Base-by-base conservation (phyloP, 495 filamentous ascomycete species). In the Chaetomium cochliodes region DNA sequence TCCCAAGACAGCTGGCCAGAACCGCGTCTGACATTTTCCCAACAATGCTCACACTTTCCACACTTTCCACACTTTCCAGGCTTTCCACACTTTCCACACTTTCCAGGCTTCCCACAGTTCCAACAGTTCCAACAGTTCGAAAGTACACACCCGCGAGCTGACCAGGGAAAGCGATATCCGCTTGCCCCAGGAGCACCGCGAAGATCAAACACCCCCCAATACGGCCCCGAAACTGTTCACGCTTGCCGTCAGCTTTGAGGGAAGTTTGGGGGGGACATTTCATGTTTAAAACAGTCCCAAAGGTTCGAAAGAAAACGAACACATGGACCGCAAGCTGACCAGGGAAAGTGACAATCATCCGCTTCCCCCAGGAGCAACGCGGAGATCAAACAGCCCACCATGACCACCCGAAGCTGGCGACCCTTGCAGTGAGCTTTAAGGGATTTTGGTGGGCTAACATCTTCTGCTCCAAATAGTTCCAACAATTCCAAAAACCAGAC, bases 321-420 rank as follows among this genome's bases (percentile, higher is more conserved):
- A 30, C 28, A 11, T 11, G 4, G 22, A 9, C 11, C 23, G 22
- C 50, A 12, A 52, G 41, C 13, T 18, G 15, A 44, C 41, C 41
- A 44, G 41, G 41, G 41, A 1, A 44, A 44, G 13, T 23, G 47
- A 22, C 41, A 9, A 16, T 44, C 41, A 4, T 18, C 11, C 13
- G 0, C 41, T 18, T 11, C 41, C 16, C 13, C 3, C 16, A 44
- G 28, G 28, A 16, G 60, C 51, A 2, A 3, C 41, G 51, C 51
- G 60, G 41, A 63, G 39, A 63, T 47, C 15, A 44, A 56, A 50
- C 33, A 39, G 44, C 33, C 60, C 9, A n/a, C 22, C 2, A 7
- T 60, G 46, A 63, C 49, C 37, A 16, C 60, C 30, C 44, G 50
- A 51, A 44, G 39, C 41, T 28, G 51, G 37, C 50, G 51, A 55